Evolutionary conservation across 352 stramenopile genomes (phyloP).

Genomic region (Phytophthora quininea): DNA sequence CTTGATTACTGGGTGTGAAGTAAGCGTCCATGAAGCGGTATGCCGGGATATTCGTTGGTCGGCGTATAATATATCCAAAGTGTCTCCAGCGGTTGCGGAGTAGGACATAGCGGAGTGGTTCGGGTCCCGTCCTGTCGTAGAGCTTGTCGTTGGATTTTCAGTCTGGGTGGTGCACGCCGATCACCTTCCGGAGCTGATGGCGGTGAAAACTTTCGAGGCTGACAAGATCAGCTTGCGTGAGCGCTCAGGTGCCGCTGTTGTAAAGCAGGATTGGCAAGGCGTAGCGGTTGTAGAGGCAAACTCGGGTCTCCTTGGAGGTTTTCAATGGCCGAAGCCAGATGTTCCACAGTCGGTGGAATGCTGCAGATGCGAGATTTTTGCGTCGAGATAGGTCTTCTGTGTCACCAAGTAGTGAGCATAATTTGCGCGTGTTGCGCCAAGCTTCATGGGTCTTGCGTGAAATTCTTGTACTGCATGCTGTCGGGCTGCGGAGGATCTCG

Average conservation of each 20-base stretch:
- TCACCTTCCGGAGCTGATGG: neutral
- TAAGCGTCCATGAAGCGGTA: constrained; percentile 4
- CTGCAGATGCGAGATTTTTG: neutral
- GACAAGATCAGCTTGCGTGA: too few species aligned
- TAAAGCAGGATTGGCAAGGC: neutral
- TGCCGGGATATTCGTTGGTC: neutral
- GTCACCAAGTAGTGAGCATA: neutral
- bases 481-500: too few species aligned
- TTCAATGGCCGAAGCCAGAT: neutral
- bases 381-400: neutral
- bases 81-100: neutral
- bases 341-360: neutral
- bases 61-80: constrained; percentile 10
- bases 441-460: neutral
- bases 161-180: neutral
- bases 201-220: neutral
- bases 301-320: neutral
- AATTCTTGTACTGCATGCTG: too few species aligned
- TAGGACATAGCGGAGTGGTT: constrained; percentile 1
- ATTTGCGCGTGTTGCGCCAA: neutral
- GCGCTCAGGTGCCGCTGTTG: too few species aligned
- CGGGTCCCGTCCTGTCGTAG: constrained; percentile 5
- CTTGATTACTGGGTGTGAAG: too few species aligned
- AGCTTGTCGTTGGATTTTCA: neutral
- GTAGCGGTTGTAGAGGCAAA: neutral